Evolutionary conservation across 495 filamentous ascomycete species (phyloP).

Genomic region (Xylaria curta): DNA sequence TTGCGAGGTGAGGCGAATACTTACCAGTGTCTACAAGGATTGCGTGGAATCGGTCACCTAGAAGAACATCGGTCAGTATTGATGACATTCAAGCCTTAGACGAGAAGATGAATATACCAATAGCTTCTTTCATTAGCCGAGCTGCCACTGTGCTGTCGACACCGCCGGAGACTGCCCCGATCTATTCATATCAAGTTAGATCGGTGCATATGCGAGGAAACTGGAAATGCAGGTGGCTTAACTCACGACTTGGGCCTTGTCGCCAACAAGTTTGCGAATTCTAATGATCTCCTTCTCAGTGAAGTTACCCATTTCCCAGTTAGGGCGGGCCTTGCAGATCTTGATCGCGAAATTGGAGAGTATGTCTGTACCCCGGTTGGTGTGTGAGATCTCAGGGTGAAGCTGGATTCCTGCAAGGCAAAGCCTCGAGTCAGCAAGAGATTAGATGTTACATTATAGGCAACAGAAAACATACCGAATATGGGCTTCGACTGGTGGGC

Average conservation of each 20-base stretch:
- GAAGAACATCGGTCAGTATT: background rate
- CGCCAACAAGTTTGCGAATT: conserved; percentile 79
- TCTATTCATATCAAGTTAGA: conserved; percentile 14
- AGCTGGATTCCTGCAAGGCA: conserved; percentile 68
- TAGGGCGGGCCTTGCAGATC: conserved; percentile 73
- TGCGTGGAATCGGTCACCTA: conserved; percentile 85
- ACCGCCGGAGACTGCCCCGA: conserved; percentile 67
- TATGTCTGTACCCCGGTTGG: conserved; percentile 65
- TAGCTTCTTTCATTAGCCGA: conserved; percentile 67
- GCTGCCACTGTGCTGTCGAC: conserved; percentile 93
- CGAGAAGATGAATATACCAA: conserved; percentile 14
- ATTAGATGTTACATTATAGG: background rate
- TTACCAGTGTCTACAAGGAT: conserved; percentile 79
- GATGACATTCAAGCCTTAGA: background rate
- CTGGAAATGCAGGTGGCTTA: conserved; percentile 62
- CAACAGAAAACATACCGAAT: conserved; percentile 51
- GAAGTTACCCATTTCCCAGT: conserved; percentile 87
- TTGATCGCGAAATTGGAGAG: conserved; percentile 81
- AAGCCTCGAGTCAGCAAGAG: background rate
- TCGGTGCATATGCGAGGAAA: background rate
- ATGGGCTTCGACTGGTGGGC: conserved; percentile 72
- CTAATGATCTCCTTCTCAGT: conserved; percentile 76
- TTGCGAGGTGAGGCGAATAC: background rate
- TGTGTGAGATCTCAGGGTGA: conserved; percentile 85
- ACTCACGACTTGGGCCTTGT: conserved; percentile 75